These are phyloP conservation scores for Xylaria digitata DNA, from an alignment of 2,329 filamentous ascomycete genomes.

Conservation along the genomic window DNA sequence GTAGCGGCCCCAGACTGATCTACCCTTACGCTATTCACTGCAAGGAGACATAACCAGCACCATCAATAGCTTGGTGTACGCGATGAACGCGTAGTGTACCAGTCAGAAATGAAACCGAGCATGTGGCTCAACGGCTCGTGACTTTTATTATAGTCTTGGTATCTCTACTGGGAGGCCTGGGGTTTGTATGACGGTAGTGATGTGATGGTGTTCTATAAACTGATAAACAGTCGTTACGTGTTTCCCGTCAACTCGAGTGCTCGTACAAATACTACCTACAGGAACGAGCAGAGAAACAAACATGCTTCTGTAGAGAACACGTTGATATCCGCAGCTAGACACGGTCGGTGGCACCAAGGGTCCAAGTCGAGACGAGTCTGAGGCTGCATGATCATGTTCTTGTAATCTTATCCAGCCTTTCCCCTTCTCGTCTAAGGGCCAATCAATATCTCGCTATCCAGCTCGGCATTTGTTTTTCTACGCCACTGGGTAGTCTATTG, in stretches of 20 bases:
- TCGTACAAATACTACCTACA: slow-evolving; percentile 15
- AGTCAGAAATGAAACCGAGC: slow-evolving; percentile 15
- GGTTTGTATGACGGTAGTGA: not conserved
- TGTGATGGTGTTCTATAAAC: slow-evolving; percentile 3
- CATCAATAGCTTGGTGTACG: not conserved
- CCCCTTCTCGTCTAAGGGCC: not conserved
- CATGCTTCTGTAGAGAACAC: slow-evolving; percentile 8
- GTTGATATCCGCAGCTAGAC: slow-evolving; percentile 8
- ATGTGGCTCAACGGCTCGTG: slow-evolving; percentile 18
- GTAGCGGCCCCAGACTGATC: not conserved
- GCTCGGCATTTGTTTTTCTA: slow-evolving; percentile 30
- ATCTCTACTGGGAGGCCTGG: not conserved
- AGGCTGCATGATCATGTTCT: slow-evolving; percentile 17
- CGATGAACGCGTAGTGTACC: not conserved
- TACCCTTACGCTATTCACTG: slow-evolving; percentile 1
- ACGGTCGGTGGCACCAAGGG: slow-evolving; percentile 16
- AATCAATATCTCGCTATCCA: slow-evolving; percentile 29
- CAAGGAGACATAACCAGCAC: slow-evolving; percentile 14
- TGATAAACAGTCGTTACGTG: slow-evolving; percentile 14
- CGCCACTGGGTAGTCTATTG: slow-evolving; percentile 15
- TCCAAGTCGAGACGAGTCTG: slow-evolving; percentile 14
- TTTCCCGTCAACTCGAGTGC: slow-evolving; percentile 14
- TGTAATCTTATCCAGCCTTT: slow-evolving; percentile 8
- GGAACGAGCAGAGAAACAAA: slow-evolving; percentile 1
- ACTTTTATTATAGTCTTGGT: not conserved